Evolutionary conservation across 805 yeast species (phyloP).

Genomic region (Ogataea nitratoaversa): DNA sequence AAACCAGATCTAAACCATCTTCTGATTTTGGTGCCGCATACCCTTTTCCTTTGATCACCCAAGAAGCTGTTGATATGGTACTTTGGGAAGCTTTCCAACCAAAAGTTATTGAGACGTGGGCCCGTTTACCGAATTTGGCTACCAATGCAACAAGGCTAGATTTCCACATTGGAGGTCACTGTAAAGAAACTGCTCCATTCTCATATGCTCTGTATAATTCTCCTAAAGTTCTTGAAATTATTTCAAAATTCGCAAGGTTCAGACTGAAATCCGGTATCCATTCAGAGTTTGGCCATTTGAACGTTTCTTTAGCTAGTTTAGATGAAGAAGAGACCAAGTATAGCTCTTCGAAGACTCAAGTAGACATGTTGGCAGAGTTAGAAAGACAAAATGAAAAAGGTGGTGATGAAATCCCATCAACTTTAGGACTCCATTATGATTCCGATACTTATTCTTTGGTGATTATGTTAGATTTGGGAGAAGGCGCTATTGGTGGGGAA

Average conservation of each 20-base stretch:
- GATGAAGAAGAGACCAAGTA: conserved; percentile 10
- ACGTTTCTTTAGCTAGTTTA: conserved; percentile 38
- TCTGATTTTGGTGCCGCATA: conserved; percentile 42
- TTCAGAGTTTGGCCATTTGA: conserved; percentile 49
- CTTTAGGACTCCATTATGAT: conserved; percentile 46
- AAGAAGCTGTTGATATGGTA: conserved; percentile 54
- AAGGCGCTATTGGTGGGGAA: conserved; percentile 46
- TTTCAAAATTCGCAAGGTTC: conserved; percentile 46
- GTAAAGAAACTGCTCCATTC: conserved; percentile 38
- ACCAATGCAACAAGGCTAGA: conserved; percentile 34
- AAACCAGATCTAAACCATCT: conserved; percentile 28
- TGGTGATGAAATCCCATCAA: conserved; percentile 38
- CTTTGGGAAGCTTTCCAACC: conserved; percentile 46
- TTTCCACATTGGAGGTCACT: conserved; percentile 45
- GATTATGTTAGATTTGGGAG: conserved; percentile 43
- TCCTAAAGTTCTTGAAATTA: conserved; percentile 44
- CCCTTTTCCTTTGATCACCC: conserved; percentile 56
- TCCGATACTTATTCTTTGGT: conserved; percentile 46
- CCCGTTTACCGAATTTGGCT: conserved; percentile 34
- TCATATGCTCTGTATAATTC: conserved; percentile 47
- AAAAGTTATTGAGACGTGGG: conserved; percentile 38
- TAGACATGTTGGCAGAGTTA: conserved; percentile 13
- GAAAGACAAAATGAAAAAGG: conserved; percentile 17
- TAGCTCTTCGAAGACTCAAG: conserved; percentile 9
- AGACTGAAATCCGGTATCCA: conserved; percentile 43